These are phyloP conservation scores for Sporopachydermia cereana DNA, from an alignment of 1,139 yeast genomes.

Conservation along the genomic window DNA sequence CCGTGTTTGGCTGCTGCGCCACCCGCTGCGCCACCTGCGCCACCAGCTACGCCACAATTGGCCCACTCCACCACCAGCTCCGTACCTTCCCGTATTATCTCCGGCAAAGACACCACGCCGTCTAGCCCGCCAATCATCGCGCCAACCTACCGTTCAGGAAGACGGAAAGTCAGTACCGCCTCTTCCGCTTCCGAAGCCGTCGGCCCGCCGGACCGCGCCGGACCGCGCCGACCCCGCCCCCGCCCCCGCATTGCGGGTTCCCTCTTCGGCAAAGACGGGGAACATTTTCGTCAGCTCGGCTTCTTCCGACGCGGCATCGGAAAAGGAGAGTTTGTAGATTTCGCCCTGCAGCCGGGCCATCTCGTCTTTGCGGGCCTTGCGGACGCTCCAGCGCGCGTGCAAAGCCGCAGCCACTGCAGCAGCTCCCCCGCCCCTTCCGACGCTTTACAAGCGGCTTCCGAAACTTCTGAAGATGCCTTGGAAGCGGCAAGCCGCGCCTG, in stretches of 20 bases:
- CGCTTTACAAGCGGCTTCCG: too few relatives aligned
- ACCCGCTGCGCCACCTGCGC: too few relatives aligned
- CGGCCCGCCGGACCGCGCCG: too few relatives aligned
- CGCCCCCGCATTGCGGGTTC: too few relatives aligned
- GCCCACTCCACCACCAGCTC: constrained; percentile 22
- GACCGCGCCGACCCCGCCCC: too few relatives aligned
- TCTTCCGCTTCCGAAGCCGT: constrained; percentile 1
- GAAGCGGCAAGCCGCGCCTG: too few relatives aligned
- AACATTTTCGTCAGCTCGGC: constrained; percentile 64
- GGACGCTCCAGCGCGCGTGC: not conserved
- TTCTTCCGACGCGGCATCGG: constrained; percentile 54
- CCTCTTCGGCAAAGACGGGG: constrained; percentile 72
- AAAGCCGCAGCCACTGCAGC: not conserved
- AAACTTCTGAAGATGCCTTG: too few relatives aligned
- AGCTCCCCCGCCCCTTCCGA: too few relatives aligned
- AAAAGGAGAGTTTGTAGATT: constrained; percentile 5
- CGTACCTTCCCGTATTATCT: constrained; percentile 34
- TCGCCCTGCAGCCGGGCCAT: constrained; percentile 5
- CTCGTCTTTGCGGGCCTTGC: constrained; percentile 1
- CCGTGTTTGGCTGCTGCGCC: too few relatives aligned
- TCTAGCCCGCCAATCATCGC: constrained; percentile 19
- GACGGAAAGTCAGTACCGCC: constrained; percentile 16
- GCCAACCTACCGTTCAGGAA: constrained; percentile 28
- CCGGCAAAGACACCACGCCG: constrained; percentile 17
- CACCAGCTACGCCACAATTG: not conserved